These are phyloP conservation scores for Chrysanthemum makinoi DNA, from an alignment of 129 eudicot genomes.

Conservation along the genomic window DNA sequence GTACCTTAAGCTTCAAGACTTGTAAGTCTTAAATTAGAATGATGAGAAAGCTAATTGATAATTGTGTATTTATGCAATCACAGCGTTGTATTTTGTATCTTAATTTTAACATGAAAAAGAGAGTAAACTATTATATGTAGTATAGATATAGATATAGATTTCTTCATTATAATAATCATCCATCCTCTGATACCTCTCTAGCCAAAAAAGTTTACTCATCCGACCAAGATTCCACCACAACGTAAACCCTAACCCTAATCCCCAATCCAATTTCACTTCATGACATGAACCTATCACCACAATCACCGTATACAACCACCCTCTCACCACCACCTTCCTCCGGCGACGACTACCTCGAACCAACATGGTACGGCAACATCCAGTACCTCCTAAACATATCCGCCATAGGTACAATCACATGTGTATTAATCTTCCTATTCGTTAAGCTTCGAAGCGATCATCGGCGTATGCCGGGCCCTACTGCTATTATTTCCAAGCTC, in stretches of 20 bases:
- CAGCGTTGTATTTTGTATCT: too few relatives aligned
- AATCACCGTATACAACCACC: slow-evolving; percentile 26
- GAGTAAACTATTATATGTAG: too few relatives aligned
- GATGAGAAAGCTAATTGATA: too few relatives aligned
- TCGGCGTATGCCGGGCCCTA: slow-evolving; percentile 84
- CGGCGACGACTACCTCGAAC: slow-evolving; percentile 36
- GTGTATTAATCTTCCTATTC: slow-evolving; percentile 75
- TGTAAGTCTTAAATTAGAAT: too few relatives aligned
- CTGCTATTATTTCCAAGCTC: slow-evolving; percentile 79
- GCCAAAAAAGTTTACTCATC: too few relatives aligned
- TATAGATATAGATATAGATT: too few relatives aligned
- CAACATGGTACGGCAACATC: slow-evolving; percentile 93
- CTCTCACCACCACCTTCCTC: slow-evolving; percentile 33
- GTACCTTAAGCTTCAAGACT: too few relatives aligned
- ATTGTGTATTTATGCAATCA: too few relatives aligned
- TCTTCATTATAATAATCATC: too few relatives aligned
- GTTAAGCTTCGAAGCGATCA: slow-evolving; percentile 95
- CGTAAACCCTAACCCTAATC: slow-evolving; percentile 1
- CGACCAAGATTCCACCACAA: too few relatives aligned
- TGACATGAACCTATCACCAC: slow-evolving; percentile 40
- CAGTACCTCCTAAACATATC: slow-evolving; percentile 91
- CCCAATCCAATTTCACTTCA: slow-evolving; percentile 3
- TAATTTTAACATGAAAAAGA: too few relatives aligned
- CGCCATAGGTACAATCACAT: slow-evolving; percentile 72
- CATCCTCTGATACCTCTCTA: too few relatives aligned